Conservation (phyloP, 2,329 filamentous ascomycete genomes). For the Dactylellina haptotyla region DNA sequence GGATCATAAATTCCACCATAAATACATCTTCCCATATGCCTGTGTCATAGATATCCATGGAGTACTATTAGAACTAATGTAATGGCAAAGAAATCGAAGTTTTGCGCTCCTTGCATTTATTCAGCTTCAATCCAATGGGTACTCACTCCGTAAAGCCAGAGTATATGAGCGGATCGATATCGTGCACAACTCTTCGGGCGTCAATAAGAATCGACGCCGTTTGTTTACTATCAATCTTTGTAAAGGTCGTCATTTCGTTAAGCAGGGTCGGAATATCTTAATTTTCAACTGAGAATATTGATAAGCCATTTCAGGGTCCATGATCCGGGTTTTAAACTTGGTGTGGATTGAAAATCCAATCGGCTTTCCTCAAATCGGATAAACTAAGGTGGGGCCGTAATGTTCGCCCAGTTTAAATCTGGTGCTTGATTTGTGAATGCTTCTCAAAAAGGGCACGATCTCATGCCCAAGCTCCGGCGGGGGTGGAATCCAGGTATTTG, state of each 20-base stretch:
- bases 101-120: not conserved
- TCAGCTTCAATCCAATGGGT: not conserved
- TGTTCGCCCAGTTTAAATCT: not conserved
- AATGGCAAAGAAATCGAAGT: too few species aligned
- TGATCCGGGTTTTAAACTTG: too few species aligned
- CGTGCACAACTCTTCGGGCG: slow-evolving; percentile 72
- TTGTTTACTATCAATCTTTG: slow-evolving; percentile 21
- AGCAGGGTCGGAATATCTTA: not conserved
- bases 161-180: slow-evolving; percentile 83
- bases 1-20: slow-evolving; percentile 88
- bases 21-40: slow-evolving; percentile 89
- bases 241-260: slow-evolving; percentile 41
- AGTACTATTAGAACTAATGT: too few species aligned
- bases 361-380: not conserved
- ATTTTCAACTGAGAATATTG: too few species aligned
- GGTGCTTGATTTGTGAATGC: too few species aligned
- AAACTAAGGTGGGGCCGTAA: not conserved
- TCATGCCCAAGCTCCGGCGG: too few species aligned
- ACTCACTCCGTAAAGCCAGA: slow-evolving; percentile 83
- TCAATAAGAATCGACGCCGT: slow-evolving; percentile 61
- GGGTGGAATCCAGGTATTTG: too few species aligned
- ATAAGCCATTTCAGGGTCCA: too few species aligned
- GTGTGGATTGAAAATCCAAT: not conserved
- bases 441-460: too few species aligned
- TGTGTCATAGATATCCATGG: slow-evolving; percentile 60